Base-by-base conservation (phyloP, 495 filamentous ascomycete genomes). In the Aspergillus avenaceus region DNA sequence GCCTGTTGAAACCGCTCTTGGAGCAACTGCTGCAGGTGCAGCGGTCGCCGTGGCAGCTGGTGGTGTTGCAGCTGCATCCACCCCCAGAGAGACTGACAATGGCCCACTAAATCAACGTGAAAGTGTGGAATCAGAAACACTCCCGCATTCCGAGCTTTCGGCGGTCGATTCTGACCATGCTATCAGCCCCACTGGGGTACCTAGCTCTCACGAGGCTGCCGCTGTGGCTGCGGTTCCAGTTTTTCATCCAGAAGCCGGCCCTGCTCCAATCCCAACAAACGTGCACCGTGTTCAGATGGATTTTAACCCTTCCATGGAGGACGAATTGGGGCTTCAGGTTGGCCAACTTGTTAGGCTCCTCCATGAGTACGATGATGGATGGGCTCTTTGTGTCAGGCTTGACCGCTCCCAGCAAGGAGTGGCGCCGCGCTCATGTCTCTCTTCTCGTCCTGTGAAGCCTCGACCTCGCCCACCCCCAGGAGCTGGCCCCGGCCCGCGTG, bases 341-440 rank as follows among this genome's bases (percentile, higher is more conserved):
- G 93, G 93, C 54, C 81, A 90, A 47, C 76, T 99, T 4, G 87
- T 97, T 24, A 79, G 92, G 46, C 74, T 99, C 53, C 66, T 97
- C 28, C 90, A 97, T 56, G 92, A 96, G 67, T 99, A 97, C 65
- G 95, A 99, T 64, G 93, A 99, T 74, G 93, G 93, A 63, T 99
- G 93, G 93, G 88, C 91, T 55, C 87, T 97, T 45, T 97, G 93
- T 67, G 84, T 87, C 59, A 86, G 88, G 52, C 82, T 97, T 41
- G 92, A 97, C 68, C 85, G 90, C 42, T 89, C 89, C 36, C 78
- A 87, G 56, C 91, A 97, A 71, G 93, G 93, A 68, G 95, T 97
- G 42, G 90, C 84, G 47, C 93, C 93, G 16, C 84, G 93, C 27
- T 95, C 90, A 28, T 97, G 95, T 72, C 80, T 98, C 24, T 97